These are phyloP conservation scores for Camelina sativa DNA, from an alignment of 345 rosid species.

Conservation along the genomic window DNA sequence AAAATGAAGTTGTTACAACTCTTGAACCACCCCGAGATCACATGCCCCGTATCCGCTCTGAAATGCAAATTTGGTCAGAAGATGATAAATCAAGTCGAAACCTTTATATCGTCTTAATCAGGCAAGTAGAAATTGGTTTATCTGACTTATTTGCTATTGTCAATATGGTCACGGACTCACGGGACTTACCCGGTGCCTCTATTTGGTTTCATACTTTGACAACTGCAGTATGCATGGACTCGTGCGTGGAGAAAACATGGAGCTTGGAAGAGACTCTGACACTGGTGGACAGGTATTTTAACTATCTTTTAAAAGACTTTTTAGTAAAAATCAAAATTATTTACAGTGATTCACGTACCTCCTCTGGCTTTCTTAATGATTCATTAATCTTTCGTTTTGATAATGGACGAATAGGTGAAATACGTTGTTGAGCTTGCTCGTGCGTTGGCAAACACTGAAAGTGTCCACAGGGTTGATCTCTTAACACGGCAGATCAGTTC, in stretches of 20 bases:
- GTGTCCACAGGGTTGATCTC: constrained; percentile 95
- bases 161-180: background rate
- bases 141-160: constrained; percentile 13
- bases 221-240: constrained; percentile 86
- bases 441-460: constrained; percentile 92
- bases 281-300: constrained; percentile 91
- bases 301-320: constrained; percentile 13
- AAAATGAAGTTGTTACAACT: constrained; percentile 44
- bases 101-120: constrained; percentile 80
- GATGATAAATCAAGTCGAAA: constrained; percentile 58
- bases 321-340: background rate
- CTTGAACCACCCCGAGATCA: constrained; percentile 48
- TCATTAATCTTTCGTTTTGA: constrained; percentile 19
- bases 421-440: constrained; percentile 97
- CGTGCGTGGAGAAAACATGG: constrained; percentile 98
- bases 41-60: constrained; percentile 63
- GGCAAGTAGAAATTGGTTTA: constrained; percentile 47
- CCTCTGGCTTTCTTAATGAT: constrained; percentile 5
- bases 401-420: constrained; percentile 63
- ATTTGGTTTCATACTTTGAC: constrained; percentile 12
- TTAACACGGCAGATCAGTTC: constrained; percentile 85
- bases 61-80: constrained; percentile 69
- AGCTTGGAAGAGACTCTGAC: constrained; percentile 98
- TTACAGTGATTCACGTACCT: background rate
- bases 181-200: constrained; percentile 5